These are phyloP conservation scores for Babjeviella inositovora DNA, from an alignment of 805 yeast species.

Conservation along the genomic window DNA sequence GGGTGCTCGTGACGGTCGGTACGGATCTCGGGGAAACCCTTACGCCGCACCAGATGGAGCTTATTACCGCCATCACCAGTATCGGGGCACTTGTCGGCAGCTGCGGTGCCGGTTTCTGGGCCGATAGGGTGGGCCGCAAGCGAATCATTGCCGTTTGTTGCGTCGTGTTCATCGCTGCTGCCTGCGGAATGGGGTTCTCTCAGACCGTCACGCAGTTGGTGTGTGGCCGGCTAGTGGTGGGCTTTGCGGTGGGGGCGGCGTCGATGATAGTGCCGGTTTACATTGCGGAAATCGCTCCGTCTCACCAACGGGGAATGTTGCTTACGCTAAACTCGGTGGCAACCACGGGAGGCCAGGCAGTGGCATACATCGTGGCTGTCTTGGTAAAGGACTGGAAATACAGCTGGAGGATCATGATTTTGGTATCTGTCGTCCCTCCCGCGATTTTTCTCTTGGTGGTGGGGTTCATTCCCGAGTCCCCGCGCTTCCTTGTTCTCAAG, in stretches of 20 bases:
- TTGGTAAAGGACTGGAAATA: constrained; percentile 10
- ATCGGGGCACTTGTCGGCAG: constrained; percentile 41
- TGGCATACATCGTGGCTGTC: constrained; percentile 23
- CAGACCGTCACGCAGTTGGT: constrained; percentile 22
- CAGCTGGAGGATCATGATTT: constrained; percentile 21
- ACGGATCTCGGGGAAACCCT: constrained; percentile 15
- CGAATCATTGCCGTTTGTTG: constrained; percentile 23
- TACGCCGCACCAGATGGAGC: constrained; percentile 17
- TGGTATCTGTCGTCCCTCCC: constrained; percentile 23
- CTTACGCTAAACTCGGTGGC: constrained; percentile 19
- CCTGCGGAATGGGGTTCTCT: too few relatives aligned
- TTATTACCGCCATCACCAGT: constrained; percentile 26
- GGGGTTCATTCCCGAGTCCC: constrained; percentile 33
- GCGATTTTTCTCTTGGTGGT: constrained; percentile 14
- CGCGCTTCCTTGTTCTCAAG: constrained; percentile 21
- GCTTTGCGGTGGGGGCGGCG: constrained; percentile 61
- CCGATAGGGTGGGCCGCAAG: constrained; percentile 31
- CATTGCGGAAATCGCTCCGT: constrained; percentile 33
- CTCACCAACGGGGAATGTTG: constrained; percentile 17
- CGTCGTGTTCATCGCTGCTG: constrained; percentile 26
- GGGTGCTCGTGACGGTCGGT: constrained; percentile 34
- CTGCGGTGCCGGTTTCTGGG: constrained; percentile 27
- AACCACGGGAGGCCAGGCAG: constrained; percentile 34
- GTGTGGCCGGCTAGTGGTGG: constrained; percentile 46
- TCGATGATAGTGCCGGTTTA: constrained; percentile 52